Conservation (phyloP, 495 filamentous ascomycete species). For the Lasiosphaeriaceae sp. region DNA sequence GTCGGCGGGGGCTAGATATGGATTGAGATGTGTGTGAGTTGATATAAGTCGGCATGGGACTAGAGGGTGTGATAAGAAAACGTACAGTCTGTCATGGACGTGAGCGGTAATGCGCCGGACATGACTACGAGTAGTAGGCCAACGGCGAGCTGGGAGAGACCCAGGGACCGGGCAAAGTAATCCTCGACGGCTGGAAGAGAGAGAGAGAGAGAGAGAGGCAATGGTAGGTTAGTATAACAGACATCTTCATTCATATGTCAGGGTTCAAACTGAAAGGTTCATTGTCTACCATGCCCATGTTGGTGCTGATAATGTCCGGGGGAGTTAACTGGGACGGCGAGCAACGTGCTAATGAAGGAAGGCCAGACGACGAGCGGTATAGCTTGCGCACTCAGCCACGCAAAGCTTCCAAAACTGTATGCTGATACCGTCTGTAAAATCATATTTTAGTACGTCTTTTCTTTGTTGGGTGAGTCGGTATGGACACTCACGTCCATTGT, state of each 20-base stretch:
- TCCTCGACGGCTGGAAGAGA: constrained; percentile 48
- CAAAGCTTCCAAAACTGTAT: constrained; percentile 63
- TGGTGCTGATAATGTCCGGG: constrained; percentile 41
- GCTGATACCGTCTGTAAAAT: constrained; percentile 55
- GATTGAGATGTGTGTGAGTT: not conserved
- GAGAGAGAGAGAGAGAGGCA: not conserved
- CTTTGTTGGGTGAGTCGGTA: not conserved
- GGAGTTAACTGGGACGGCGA: constrained; percentile 54
- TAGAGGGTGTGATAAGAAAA: not conserved
- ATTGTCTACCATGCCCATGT: not conserved
- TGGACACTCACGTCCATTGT: not conserved
- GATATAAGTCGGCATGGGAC: no score
- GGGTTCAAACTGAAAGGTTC: no score
- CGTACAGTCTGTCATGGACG: constrained; percentile 35
- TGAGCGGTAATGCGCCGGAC: constrained; percentile 72
- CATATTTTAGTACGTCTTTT: not conserved
- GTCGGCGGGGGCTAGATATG: constrained; percentile 11
- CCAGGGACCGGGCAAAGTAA: constrained; percentile 70
- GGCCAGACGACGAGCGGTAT: constrained; percentile 61
- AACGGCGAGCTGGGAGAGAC: constrained; percentile 62
- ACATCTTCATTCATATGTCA: not conserved
- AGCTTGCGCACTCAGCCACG: constrained; percentile 66
- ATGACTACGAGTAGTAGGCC: constrained; percentile 63
- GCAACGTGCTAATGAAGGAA: constrained; percentile 55
- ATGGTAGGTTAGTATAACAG: no score